A percentile compares a stretch with the other conserved stretches of the same genome.
These are phyloP conservation scores for Guyanaporus albipodus DNA, from an alignment of 768 basidiomycete genomes.

Conservation along the genomic window DNA sequence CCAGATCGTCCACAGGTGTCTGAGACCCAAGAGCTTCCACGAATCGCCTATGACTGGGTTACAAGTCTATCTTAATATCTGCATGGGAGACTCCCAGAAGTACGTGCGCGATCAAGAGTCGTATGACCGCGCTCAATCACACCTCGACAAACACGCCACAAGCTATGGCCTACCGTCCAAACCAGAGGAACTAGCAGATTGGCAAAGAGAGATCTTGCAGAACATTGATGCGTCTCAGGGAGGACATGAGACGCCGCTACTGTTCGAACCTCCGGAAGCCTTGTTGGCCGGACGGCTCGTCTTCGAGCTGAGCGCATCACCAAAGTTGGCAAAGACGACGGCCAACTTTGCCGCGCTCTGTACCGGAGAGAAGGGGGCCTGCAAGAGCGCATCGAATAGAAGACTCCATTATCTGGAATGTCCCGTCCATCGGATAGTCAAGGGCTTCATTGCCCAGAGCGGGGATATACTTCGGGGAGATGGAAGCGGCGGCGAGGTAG, in stretches of 20 bases:
- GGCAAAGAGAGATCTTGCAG: slow-evolving; percentile 46
- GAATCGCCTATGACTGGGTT: slow-evolving; percentile 6
- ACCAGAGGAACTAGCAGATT: slow-evolving; percentile 38
- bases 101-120: slow-evolving; percentile 23
- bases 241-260: slow-evolving; percentile 28
- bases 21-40: too few relatives aligned
- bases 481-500: slow-evolving; percentile 52
- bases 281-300: slow-evolving; percentile 40
- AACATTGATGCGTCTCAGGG: slow-evolving; percentile 34
- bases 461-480: slow-evolving; percentile 52
- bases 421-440: slow-evolving; percentile 45
- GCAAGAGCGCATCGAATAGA: slow-evolving; percentile 46
- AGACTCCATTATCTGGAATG: slow-evolving; percentile 40
- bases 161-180: slow-evolving; percentile 41
- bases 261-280: slow-evolving; percentile 34
- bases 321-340: slow-evolving; percentile 43
- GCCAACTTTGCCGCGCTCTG: slow-evolving; percentile 48
- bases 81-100: slow-evolving; percentile 34
- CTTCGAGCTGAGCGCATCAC: slow-evolving; percentile 37
- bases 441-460: slow-evolving; percentile 50
- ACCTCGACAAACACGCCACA: slow-evolving; percentile 34
- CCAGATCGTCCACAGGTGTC: background rate
- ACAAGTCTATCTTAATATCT: slow-evolving; percentile 40
- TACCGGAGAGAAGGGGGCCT: slow-evolving; percentile 41
- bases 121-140: slow-evolving; percentile 34